These are phyloP conservation scores for Ceratobasidium sp. DNA, from an alignment of 1,284 basidiomycete genomes.

Conservation along the genomic window DNA sequence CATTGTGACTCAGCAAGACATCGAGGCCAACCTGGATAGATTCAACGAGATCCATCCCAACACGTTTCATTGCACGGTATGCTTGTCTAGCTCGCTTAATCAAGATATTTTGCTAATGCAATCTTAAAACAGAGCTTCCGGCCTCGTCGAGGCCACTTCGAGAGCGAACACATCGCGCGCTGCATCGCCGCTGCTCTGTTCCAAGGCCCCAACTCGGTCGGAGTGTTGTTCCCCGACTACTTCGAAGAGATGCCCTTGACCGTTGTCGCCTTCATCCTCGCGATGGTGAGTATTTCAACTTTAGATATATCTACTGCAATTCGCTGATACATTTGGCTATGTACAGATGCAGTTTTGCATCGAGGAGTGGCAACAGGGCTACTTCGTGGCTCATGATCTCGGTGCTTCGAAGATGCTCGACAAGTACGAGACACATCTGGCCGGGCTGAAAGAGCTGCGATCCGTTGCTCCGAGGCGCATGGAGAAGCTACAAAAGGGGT, in stretches of 20 bases:
- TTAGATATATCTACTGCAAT: too few relatives aligned
- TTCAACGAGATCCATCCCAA: not conserved
- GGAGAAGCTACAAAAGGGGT: not conserved
- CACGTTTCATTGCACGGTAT: constrained; percentile 9
- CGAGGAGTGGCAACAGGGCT: too few relatives aligned
- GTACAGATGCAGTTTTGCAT: constrained; percentile 19
- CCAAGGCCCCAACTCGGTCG: not conserved
- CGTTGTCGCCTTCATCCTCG: constrained; percentile 4
- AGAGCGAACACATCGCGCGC: not conserved
- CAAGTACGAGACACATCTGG: constrained; percentile 28
- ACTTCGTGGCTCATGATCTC: not conserved
- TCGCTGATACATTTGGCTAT: not conserved
- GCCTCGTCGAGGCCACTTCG: not conserved
- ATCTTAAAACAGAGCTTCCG: not conserved
- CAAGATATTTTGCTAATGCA: not conserved
- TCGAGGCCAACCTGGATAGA: not conserved
- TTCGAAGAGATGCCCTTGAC: constrained; percentile 6
- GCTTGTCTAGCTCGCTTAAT: not conserved
- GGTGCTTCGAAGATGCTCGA: not conserved
- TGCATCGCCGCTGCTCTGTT: not conserved
- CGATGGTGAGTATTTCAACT: constrained; percentile 13
- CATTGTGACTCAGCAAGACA: not conserved
- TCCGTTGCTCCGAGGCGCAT: not conserved
- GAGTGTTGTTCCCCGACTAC: not conserved
- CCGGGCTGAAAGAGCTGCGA: not conserved